These are phyloP conservation scores for Boletus reticulatus DNA, from an alignment of 768 basidiomycete genomes.

Conservation along the genomic window DNA sequence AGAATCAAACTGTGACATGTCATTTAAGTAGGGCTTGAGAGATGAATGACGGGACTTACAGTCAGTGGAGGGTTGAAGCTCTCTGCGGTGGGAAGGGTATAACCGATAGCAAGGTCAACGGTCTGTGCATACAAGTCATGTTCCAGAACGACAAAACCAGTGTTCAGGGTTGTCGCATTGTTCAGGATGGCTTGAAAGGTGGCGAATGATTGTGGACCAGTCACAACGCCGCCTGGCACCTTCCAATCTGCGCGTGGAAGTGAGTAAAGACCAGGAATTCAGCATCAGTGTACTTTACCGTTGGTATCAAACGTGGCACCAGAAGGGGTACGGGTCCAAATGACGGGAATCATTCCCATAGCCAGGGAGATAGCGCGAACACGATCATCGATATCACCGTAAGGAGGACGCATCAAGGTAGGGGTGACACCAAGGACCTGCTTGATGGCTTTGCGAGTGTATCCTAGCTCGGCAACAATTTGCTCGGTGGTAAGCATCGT, in stretches of 20 bases:
- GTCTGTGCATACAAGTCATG: constrained; percentile 85
- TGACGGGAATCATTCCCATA: constrained; percentile 89
- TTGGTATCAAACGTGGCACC: constrained; percentile 69
- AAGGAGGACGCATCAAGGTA: constrained; percentile 77
- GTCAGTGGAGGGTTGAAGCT: constrained; percentile 61
- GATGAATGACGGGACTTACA: constrained; percentile 36
- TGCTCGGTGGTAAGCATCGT: constrained; percentile 75
- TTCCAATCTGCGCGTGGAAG: constrained; percentile 64
- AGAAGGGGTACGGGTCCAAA: constrained; percentile 73
- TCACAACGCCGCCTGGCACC: constrained; percentile 74
- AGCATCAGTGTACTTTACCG: constrained; percentile 38
- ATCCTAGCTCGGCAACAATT: constrained; percentile 92
- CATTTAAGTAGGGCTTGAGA: not conserved
- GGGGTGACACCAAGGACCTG: constrained; percentile 72
- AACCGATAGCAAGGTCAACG: constrained; percentile 87
- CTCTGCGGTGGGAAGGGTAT: constrained; percentile 77
- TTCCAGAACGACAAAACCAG: constrained; percentile 85
- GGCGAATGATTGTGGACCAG: constrained; percentile 59
- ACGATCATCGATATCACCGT: constrained; percentile 88
- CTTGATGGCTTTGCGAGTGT: constrained; percentile 86
- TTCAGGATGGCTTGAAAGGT: constrained; percentile 74
- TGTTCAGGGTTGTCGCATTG: constrained; percentile 58
- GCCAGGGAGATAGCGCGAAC: constrained; percentile 87
- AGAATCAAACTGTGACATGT: constrained; percentile 51
- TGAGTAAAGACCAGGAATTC: constrained; percentile 4